A percentile compares a stretch with the other conserved stretches of the same genome.
Conservation (phyloP, 805 yeast genomes). For the Maudiozyma barnettii region DNA sequence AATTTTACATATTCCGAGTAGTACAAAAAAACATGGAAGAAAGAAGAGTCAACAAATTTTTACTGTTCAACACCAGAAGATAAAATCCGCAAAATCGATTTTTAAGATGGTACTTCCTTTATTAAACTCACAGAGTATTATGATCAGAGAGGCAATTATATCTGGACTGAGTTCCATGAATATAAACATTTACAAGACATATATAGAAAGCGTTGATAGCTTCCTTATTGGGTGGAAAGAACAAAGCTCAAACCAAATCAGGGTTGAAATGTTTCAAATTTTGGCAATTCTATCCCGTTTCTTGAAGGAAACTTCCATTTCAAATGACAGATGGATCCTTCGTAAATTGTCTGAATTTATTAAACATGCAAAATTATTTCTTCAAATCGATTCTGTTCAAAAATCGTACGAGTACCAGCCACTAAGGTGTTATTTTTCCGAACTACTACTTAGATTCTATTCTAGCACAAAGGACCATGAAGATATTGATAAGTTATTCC, state of each 20-base stretch:
- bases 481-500: conserved; percentile 46
- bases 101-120: conserved; percentile 83
- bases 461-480: conserved; percentile 41
- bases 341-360: conserved; percentile 52
- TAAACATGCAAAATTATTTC: conserved; percentile 50
- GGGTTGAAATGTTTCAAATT: conserved; percentile 73
- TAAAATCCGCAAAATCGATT: conserved; percentile 84
- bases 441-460: conserved; percentile 67
- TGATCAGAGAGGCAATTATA: conserved; percentile 79
- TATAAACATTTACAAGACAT: conserved; percentile 75
- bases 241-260: conserved; percentile 35
- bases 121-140: conserved; percentile 55
- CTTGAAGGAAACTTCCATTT: conserved; percentile 40
- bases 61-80: conserved; percentile 80
- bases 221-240: conserved; percentile 48
- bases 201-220: conserved; percentile 65
- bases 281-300: conserved; percentile 62
- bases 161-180: conserved; percentile 83
- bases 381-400: conserved; percentile 51
- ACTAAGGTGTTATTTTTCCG: conserved; percentile 75
- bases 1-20: conserved; percentile 52
- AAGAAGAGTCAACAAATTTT: conserved; percentile 72
- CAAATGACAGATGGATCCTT: conserved; percentile 60
- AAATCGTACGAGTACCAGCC: conserved; percentile 61
- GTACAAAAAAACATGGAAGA: conserved; percentile 51